Base-by-base conservation (phyloP, 208 protist species). In the Acanthamoeba royreba region DNA sequence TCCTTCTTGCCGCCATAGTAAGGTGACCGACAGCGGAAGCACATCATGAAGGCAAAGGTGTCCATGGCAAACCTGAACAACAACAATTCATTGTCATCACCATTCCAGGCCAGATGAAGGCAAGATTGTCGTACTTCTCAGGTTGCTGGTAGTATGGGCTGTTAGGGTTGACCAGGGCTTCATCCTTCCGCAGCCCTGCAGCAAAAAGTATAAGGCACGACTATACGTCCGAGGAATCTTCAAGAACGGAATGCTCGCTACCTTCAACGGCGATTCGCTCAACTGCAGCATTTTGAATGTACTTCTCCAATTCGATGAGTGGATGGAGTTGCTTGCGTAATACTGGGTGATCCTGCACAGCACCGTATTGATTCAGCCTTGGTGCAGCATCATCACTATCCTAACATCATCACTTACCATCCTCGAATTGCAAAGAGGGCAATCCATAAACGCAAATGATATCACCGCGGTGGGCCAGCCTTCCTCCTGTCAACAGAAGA, bases 1-100 rank as follows among this genome's bases (percentile, higher is more conserved):
- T 46, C 81, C 81, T 88, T 88, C 35, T 88, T 88, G 3, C 81
- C 81, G n/a, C 81, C 81, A 35, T 40, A 88, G 81, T 88, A 88
- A 38, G 81, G 81, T 17, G 49, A 8, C 45, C 45, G 35, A 47
- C 81, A 88, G 19, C 45, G 81, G 81, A 61, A 88, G 81, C 81
- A 88, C 5, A 88, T 40, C 13, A 61, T 61, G 38, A 66, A 88
- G 52, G 81, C 81, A 38, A 88, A 61, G 13, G 81, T 88, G 81
- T 61, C 40, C 15, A 88, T 1, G 31, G 81, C 81, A 28, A 61
- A 88, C 52, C 22, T 61, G 49, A 22, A 19, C 81, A 47, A 47
- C n/a, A n/a, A n/a, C n/a, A n/a, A n/a, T n/a, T n/a, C n/a, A 43
- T 88, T 38, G n/a, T 61, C 35, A 13, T 88, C 45, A 7, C 31